Percentiles rank a stretch among this genome's conserved stretches.
Evolutionary conservation across 2,329 filamentous ascomycete species (phyloP).

Genomic region (Aspergillus floridensis): DNA sequence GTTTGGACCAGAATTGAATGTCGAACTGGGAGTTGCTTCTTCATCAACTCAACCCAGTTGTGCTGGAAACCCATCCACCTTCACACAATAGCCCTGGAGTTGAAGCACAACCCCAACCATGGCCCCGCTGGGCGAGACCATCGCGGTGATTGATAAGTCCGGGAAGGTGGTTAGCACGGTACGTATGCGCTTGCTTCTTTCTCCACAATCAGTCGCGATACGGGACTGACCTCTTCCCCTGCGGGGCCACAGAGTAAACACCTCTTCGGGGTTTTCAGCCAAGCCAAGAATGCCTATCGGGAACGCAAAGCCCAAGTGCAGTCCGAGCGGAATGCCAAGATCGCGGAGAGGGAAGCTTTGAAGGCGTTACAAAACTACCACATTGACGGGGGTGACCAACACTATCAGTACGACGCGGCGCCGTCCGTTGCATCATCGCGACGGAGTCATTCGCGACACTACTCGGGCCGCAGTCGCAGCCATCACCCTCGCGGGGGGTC

Average conservation of each 20-base stretch:
- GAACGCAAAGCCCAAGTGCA: conserved; percentile 82
- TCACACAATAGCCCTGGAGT: background rate
- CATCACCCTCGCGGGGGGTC: conserved; percentile 21
- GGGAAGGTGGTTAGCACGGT: conserved; percentile 89
- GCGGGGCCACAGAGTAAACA: conserved; percentile 69
- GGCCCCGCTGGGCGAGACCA: conserved; percentile 60
- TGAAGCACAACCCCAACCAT: conserved; percentile 16
- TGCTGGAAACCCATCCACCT: background rate
- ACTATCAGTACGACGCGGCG: conserved; percentile 23
- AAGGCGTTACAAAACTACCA: conserved; percentile 54
- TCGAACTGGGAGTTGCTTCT: conserved; percentile 2
- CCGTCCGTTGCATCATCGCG: conserved; percentile 45
- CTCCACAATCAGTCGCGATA: background rate
- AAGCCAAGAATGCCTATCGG: conserved; percentile 82
- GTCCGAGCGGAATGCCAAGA: conserved; percentile 62
- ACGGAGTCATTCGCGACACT: conserved; percentile 38
- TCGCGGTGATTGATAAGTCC: conserved; percentile 87
- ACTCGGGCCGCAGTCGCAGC: conserved; percentile 30
- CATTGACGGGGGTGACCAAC: conserved; percentile 36
- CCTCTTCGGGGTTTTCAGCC: conserved; percentile 84
- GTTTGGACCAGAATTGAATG: conserved; percentile 13
- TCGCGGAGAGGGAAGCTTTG: conserved; percentile 59
- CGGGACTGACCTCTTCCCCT: conserved; percentile 12
- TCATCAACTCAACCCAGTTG: background rate
- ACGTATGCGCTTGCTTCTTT: conserved; percentile 38